Base-by-base conservation (phyloP, 2,329 filamentous ascomycete genomes). In the Talaromyces sp. region DNA sequence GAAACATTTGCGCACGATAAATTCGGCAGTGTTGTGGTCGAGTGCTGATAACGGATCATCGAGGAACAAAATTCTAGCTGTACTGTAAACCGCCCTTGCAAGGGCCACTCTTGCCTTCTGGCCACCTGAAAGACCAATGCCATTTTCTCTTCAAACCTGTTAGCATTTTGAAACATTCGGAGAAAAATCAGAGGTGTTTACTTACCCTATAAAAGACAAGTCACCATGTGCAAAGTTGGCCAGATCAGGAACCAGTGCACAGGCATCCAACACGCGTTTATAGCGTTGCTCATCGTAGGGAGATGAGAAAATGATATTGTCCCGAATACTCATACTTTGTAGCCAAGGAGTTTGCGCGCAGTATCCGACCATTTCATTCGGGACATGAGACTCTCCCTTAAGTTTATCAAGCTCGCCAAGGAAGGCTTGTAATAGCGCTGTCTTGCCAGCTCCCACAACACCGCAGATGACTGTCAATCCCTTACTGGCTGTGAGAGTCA, bases 221-320 rank as follows among this genome's bases (percentile, higher is more conserved):
- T 89, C 86, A 2, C 86, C 85, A 62, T 87, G 79, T 64, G 85
- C 84, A 69, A 89, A 85, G 53, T 82, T 82, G 0, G 79, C 79
- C 62, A 89, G 79, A 69, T 89, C 86, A 1, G 83, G 81, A 26
- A 83, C 76, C 26, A 89, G 72, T 3, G 84, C 84, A 67, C 86
- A 88, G 3, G 81, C 84, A 61, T 88, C 84, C 2, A 88, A 68
- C n/a, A 92, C 87, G 41, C 87, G 82, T 59, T 85, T 82, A 79
- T 81, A 96, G 66, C 84, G 80, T 17, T 78, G 76, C 62, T 89
- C 86, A 61, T 96, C 88, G 67, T 92, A 88, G 0, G 82, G 80
- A 3, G 81, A 79, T 5, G 82, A 84, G 70, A 88, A 88, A 0
- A 88, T 74, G 29, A 89, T 88, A 63, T 88, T 89, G 48, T 89